Conservation (phyloP, 768 basidiomycete species). For the Boletus bicolor region DNA sequence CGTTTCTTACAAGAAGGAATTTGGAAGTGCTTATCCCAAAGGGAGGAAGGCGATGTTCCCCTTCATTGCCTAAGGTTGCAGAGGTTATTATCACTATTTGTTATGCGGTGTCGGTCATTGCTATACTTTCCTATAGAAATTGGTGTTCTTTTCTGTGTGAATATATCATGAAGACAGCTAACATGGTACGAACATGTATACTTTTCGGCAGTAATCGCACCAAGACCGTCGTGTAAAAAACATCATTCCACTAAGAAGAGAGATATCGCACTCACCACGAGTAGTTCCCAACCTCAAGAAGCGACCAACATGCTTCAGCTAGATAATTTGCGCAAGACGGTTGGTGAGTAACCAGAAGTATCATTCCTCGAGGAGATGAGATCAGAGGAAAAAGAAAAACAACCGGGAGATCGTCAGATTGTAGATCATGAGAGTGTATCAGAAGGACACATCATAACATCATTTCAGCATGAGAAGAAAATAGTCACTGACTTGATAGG, state of each 20-base stretch:
- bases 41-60: conserved; percentile 78
- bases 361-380: no score
- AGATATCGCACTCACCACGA: background rate
- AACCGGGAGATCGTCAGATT: conserved; percentile 15
- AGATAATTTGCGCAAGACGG: background rate
- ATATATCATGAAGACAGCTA: background rate
- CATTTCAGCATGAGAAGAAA: background rate
- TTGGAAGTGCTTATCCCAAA: conserved; percentile 79
- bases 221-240: conserved; percentile 55
- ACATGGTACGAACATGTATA: background rate
- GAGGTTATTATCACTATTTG: no score
- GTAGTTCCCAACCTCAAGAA: no score
- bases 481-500: background rate
- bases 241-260: background rate
- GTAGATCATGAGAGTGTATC: conserved; percentile 5
- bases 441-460: conserved; percentile 19
- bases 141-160: background rate
- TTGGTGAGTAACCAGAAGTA: background rate
- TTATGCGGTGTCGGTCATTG: background rate
- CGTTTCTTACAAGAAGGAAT: conserved; percentile 85
- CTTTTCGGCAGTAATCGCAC: conserved; percentile 72
- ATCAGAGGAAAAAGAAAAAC: conserved; percentile 15
- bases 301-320: background rate
- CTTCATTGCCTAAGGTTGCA: conserved; percentile 34
- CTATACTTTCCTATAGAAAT: background rate